phyloP scores from a whole-genome alignment of 441 rosid species.

The Hura crepitans region DNA sequence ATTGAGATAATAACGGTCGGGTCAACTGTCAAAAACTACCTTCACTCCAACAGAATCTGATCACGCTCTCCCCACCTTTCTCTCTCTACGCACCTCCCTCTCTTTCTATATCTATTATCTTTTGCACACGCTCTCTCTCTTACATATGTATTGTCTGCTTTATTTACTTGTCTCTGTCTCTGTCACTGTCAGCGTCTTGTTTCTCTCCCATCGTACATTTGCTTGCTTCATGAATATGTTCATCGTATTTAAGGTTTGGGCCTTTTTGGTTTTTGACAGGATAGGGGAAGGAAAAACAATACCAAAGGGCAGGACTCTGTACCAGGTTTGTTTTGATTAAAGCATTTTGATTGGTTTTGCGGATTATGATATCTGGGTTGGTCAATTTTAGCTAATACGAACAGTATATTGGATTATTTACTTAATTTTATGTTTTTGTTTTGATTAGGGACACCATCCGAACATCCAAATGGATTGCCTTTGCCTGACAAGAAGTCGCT shows the following conservation, averaged over 20 bases:
- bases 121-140: conserved; percentile 32
- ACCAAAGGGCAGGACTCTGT: conserved; percentile 38
- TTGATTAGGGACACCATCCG: conserved; percentile 47
- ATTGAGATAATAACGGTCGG: conserved; percentile 51
- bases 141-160: conserved; percentile 35
- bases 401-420: conserved; percentile 13
- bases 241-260: conserved; percentile 20
- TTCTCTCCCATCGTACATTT: conserved; percentile 19
- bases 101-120: conserved; percentile 28
- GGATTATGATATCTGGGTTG: neutral
- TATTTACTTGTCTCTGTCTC: conserved; percentile 35
- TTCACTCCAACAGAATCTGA: conserved; percentile 65
- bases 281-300: conserved; percentile 39
- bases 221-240: conserved; percentile 13
- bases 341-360: conserved; percentile 18
- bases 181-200: conserved; percentile 35
- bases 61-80: conserved; percentile 47
- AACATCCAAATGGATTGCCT: conserved; percentile 39
- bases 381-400: neutral
- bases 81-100: conserved; percentile 26
- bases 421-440: conserved; percentile 22
- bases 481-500: conserved; percentile 69
- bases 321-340: conserved; percentile 45
- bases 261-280: conserved; percentile 46
- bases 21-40: conserved; percentile 72